Conservation (phyloP, 306 rosid genomes). For the Gastrolobium bilobum region DNA sequence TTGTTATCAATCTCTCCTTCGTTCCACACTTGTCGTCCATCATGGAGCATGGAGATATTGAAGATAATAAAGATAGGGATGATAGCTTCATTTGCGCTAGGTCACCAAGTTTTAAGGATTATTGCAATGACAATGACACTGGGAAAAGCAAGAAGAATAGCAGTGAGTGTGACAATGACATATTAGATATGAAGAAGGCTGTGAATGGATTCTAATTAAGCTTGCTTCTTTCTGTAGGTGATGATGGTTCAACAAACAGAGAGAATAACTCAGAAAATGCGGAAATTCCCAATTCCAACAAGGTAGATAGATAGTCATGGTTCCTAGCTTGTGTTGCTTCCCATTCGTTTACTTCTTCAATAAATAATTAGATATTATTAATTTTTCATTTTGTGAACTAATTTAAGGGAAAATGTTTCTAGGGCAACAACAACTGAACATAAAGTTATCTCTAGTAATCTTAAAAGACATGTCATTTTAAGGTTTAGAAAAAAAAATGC, state of each 20-base stretch:
- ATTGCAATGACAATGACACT: conserved; percentile 45
- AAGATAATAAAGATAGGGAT: not conserved
- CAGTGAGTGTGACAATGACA: conserved; percentile 14
- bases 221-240: conserved; percentile 38
- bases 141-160: conserved; percentile 24
- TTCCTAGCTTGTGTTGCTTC: not conserved
- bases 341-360: not conserved
- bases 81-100: conserved; percentile 28
- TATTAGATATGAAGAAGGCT: not conserved
- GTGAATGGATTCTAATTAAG: not conserved
- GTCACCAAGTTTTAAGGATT: conserved; percentile 77
- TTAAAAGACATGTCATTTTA: too few species aligned
- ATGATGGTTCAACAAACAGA: conserved; percentile 26
- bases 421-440: too few species aligned
- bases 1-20: not conserved
- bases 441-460: too few species aligned
- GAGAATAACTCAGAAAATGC: conserved; percentile 13
- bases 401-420: not conserved
- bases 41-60: not conserved
- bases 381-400: not conserved
- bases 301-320: conserved; percentile 39
- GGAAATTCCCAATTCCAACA: not conserved
- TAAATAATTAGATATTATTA: not conserved
- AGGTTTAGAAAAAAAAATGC: too few species aligned
- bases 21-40: too few species aligned